phyloP scores from a whole-genome alignment of 352 stramenopile species.

The Phytopythium cucurbitacearum region DNA sequence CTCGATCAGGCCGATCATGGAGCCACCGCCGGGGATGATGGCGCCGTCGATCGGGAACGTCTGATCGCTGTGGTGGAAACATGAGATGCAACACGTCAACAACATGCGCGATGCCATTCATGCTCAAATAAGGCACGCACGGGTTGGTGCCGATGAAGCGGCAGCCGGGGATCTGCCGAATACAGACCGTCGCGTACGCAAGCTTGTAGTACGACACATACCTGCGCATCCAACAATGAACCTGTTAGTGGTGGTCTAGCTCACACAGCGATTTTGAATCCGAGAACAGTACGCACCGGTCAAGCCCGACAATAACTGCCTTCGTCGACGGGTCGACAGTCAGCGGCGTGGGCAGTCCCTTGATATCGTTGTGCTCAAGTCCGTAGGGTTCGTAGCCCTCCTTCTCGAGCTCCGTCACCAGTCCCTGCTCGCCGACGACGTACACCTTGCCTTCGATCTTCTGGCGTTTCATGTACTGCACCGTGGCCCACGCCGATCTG shows the following conservation, averaged over 20 bases:
- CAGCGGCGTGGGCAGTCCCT: constrained; percentile 64
- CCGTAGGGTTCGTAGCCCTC: constrained; percentile 70
- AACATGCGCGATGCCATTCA: neutral
- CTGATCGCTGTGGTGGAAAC: constrained; percentile 37
- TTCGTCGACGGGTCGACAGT: constrained; percentile 63
- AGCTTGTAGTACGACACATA: constrained; percentile 86
- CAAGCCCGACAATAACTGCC: constrained; percentile 77
- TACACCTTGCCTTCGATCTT: constrained; percentile 80
- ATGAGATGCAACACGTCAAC: neutral
- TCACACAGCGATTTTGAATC: neutral
- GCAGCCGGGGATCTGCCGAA: constrained; percentile 68
- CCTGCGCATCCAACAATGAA: constrained; percentile 12
- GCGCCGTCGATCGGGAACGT: constrained; percentile 73
- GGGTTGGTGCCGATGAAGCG: constrained; percentile 82
- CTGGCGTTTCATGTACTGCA: constrained; percentile 75
- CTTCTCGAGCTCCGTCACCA: constrained; percentile 57
- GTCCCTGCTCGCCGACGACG: constrained; percentile 71
- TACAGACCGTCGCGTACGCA: constrained; percentile 67
- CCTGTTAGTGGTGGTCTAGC: too few species aligned
- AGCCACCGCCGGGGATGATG: constrained; percentile 70
- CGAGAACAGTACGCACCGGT: constrained; percentile 29
- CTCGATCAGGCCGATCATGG: constrained; percentile 66
- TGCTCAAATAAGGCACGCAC: constrained; percentile 23
- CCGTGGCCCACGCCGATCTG: constrained; percentile 80
- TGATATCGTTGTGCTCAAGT: constrained; percentile 60